A percentile compares a stretch with the other conserved stretches of the same genome.
These are phyloP conservation scores for Papiliotrema fonsecae DNA, from an alignment of 1,284 basidiomycete species.

Conservation along the genomic window DNA sequence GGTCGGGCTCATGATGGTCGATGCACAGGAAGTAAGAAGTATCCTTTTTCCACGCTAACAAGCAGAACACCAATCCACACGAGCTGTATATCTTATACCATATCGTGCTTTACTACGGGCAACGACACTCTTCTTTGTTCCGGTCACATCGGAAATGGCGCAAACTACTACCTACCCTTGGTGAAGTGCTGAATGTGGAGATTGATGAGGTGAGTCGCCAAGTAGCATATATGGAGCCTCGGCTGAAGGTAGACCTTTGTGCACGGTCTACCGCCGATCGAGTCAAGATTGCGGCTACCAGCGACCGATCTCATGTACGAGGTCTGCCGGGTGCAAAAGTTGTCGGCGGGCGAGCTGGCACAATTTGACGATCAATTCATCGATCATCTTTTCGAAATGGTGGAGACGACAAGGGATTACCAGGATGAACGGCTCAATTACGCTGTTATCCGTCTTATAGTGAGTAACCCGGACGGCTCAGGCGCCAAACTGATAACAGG, in stretches of 20 bases:
- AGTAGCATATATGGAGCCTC: constrained; percentile 8
- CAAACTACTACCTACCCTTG: constrained; percentile 70
- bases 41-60: not conserved
- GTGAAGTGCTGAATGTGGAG: constrained; percentile 51
- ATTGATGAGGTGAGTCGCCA: constrained; percentile 39
- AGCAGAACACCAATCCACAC: constrained; percentile 84
- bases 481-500: constrained; percentile 49
- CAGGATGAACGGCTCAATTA: constrained; percentile 92
- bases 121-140: constrained; percentile 63
- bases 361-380: constrained; percentile 81
- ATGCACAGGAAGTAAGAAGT: constrained; percentile 60
- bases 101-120: constrained; percentile 70
- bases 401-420: constrained; percentile 83
- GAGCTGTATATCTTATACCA: constrained; percentile 74
- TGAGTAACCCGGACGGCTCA: constrained; percentile 46
- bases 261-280: constrained; percentile 58
- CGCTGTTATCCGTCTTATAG: constrained; percentile 85
- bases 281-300: constrained; percentile 68
- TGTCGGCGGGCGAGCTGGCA: constrained; percentile 63
- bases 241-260: constrained; percentile 28
- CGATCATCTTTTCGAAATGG: constrained; percentile 84
- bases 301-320: constrained; percentile 78
- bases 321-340: constrained; percentile 80
- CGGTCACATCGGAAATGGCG: constrained; percentile 76
- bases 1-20: constrained; percentile 66